Percentiles rank a stretch among this genome's conserved stretches.
phyloP scores from a whole-genome alignment of 2,329 filamentous ascomycete species.

The Juglanconis sp. region DNA sequence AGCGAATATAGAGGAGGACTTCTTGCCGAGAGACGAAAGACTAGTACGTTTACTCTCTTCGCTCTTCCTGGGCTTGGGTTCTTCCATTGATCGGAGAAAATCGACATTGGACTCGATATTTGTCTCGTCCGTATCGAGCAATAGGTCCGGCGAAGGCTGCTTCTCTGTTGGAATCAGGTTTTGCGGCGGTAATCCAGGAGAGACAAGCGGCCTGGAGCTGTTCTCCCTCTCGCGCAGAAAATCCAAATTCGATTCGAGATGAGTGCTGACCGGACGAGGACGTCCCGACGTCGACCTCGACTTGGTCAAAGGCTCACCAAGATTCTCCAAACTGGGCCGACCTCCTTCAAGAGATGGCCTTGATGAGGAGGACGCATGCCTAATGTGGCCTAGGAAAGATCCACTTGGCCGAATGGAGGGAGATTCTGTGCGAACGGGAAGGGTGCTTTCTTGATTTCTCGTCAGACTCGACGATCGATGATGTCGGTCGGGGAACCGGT shows the following conservation, averaged over 20 bases:
- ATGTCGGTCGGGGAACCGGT: slow-evolving; percentile 40
- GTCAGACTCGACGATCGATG: slow-evolving; percentile 39
- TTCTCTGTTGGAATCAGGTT: slow-evolving; percentile 31
- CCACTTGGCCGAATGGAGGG: slow-evolving; percentile 23
- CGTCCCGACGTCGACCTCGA: slow-evolving; percentile 39
- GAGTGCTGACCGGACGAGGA: slow-evolving; percentile 75
- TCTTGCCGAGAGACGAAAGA: slow-evolving; percentile 66
- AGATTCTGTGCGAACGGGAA: slow-evolving; percentile 14
- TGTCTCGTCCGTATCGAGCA: slow-evolving; percentile 51
- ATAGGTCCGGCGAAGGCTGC: slow-evolving; percentile 38
- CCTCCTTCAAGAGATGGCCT: slow-evolving; percentile 70
- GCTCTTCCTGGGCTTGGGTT: slow-evolving; percentile 55
- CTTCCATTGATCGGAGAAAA: slow-evolving; percentile 75
- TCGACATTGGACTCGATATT: slow-evolving; percentile 78
- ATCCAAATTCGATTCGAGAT: slow-evolving; percentile 78
- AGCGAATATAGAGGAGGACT: slow-evolving; percentile 66
- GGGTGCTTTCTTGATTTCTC: slow-evolving; percentile 27
- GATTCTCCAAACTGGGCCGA: slow-evolving; percentile 62
- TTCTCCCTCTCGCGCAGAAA: slow-evolving; percentile 76
- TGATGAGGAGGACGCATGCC: slow-evolving; percentile 44
- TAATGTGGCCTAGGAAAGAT: slow-evolving; percentile 35
- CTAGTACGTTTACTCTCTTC: slow-evolving; percentile 71
- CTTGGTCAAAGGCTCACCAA: slow-evolving; percentile 56
- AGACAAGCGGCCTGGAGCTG: slow-evolving; percentile 39
- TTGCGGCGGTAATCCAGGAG: slow-evolving; percentile 33